Base-by-base conservation (phyloP, 345 rosid genomes). In the Psidium friedrichsthalianum region DNA sequence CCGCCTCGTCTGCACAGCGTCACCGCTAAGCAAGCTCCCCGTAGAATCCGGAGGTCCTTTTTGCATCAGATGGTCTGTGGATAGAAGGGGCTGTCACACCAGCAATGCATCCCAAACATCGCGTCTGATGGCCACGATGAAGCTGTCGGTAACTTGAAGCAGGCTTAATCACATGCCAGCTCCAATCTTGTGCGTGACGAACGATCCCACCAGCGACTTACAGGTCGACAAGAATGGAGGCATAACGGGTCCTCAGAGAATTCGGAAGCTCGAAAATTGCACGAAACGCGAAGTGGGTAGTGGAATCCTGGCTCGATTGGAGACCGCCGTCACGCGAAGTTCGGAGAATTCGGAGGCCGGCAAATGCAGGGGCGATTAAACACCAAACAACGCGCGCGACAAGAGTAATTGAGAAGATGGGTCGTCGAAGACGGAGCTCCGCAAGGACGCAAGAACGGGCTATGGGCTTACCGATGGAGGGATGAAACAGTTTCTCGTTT, bases 151-250 rank as follows among this genome's bases (percentile, higher is more conserved):
- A 36, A 87, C 82, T 85, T 80, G 89, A 86, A 9, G 85, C 49
- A 5, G 89, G 87, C 82, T 83, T 69, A 44, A 92, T 57, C 76
- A 91, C 87, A 44, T 53, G 89, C 57, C 88, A 84, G 49, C 86
- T 69, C 22, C 91, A 89, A 86, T 85, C 84, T 86, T 86, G 82
- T 89, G 90, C 52, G 93, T 88, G n/a, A 90, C 21, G 7, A 92
- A 55, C 58, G 93, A 86, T 10, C 88, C 87, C 9, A 90, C 87
- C 11, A 90, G n/a, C 24, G 94, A 93, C 85, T 90, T 92, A 2
- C 94, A 83, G 16, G 91, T 89, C 8, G 93, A 86, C 84, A 88
- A 85, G 83, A 93, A 93, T 74, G 94, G 96, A 82, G 90, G 93
- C 96, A 95, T 95, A 87, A 87, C 74, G 78, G 83, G 32, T 82